Evolutionary conservation across 2,329 filamentous ascomycete genomes (phyloP).

Genomic region (Zalaria obscura): DNA sequence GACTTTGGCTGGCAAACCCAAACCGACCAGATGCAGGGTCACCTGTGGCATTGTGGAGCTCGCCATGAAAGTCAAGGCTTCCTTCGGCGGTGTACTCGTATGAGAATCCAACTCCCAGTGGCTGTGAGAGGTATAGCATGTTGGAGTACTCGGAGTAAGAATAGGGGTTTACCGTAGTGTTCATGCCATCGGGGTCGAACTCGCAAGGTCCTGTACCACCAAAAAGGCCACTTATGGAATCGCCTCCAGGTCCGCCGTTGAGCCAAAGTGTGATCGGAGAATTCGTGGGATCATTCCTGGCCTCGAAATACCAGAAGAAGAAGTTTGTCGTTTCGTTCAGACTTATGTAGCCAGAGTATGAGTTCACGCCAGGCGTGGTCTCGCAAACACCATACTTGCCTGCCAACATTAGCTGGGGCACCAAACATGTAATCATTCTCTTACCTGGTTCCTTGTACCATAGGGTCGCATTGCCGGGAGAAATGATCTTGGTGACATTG

Average conservation of each 20-base stretch:
- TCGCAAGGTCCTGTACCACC: slow-evolving; percentile 28
- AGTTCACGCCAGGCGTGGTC: slow-evolving; percentile 36
- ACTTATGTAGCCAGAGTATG: slow-evolving; percentile 28
- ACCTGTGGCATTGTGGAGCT: too few species aligned
- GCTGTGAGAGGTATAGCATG: slow-evolving; percentile 47
- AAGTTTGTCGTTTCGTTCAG: slow-evolving; percentile 18
- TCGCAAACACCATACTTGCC: slow-evolving; percentile 33
- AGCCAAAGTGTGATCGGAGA: slow-evolving; percentile 46
- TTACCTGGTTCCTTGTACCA: slow-evolving; percentile 34
- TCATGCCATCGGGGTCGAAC: slow-evolving; percentile 17
- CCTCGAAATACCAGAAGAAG: slow-evolving; percentile 52
- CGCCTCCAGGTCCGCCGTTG: slow-evolving; percentile 44
- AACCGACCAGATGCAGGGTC: slow-evolving; percentile 29
- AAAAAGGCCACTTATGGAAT: slow-evolving; percentile 42
- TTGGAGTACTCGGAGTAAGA: slow-evolving; percentile 46
- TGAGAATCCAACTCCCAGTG: slow-evolving; percentile 41
- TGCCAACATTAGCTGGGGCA: not conserved
- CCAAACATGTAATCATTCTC: not conserved
- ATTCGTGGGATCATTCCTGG: slow-evolving; percentile 38
- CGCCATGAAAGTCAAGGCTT: too few species aligned
- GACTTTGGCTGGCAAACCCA: slow-evolving; percentile 33
- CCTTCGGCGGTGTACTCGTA: slow-evolving; percentile 19
- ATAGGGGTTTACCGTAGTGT: slow-evolving; percentile 35
- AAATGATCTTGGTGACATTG: not conserved
- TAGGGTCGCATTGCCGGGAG: slow-evolving; percentile 30